These are phyloP conservation scores for Fusarium dlaminii DNA, from an alignment of 2,329 filamentous ascomycete species.

Conservation along the genomic window DNA sequence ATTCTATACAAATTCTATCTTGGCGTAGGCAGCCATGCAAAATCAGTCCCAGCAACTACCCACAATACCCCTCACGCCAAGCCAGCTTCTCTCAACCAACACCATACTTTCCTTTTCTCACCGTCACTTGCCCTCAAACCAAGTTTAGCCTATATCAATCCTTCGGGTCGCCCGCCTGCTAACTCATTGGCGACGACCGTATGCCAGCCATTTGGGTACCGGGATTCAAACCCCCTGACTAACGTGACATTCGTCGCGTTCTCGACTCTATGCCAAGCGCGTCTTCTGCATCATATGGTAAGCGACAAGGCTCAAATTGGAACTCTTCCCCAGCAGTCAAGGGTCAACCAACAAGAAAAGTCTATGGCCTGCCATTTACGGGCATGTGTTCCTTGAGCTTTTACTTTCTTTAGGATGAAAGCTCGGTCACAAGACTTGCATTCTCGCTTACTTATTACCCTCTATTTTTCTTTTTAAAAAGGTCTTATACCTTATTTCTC, in stretches of 20 bases:
- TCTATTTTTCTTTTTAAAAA: background rate
- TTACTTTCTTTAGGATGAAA: background rate
- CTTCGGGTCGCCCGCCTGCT: background rate
- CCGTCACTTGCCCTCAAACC: background rate
- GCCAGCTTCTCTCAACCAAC: background rate
- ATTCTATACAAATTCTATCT: background rate
- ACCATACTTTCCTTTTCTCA: rapidly evolving
- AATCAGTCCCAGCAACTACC: background rate
- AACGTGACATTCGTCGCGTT: background rate
- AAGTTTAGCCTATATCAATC: background rate
- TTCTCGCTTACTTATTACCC: no score
- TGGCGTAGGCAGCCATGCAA: background rate
- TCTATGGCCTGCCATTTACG: background rate
- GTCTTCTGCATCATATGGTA: background rate
- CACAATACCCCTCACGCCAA: background rate
- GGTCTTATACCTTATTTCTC: background rate
- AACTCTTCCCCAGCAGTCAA: background rate
- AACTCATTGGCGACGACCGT: rapidly evolving
- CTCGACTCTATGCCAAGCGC: background rate
- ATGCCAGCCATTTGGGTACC: background rate
- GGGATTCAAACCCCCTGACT: rapidly evolving
- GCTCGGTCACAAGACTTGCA: background rate
- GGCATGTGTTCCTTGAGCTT: background rate
- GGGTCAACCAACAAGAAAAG: background rate
- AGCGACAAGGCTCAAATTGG: rapidly evolving